Percentiles rank a stretch among this genome's conserved stretches.
phyloP scores from a whole-genome alignment of 768 basidiomycete species.

The Auriscalpium microsporum region DNA sequence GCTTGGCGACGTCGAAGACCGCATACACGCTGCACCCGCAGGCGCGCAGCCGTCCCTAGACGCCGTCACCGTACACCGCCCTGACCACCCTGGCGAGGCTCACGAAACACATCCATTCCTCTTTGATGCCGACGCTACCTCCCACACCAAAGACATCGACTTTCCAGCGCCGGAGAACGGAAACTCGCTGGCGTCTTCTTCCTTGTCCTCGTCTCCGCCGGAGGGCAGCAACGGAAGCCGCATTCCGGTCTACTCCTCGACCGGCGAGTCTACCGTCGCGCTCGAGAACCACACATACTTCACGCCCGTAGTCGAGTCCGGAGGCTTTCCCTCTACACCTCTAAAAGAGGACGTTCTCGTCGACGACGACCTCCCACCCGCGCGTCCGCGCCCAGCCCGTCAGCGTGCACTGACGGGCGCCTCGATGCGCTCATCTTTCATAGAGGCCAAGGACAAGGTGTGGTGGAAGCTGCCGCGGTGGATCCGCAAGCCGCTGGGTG shows the following conservation, averaged over 20 bases:
- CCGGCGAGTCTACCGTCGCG: conserved; percentile 18
- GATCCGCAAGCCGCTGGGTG: conserved; percentile 50
- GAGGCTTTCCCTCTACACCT: no score
- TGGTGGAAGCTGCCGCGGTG: conserved; percentile 42
- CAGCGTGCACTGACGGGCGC: neutral
- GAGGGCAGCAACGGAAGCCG: neutral
- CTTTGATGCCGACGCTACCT: neutral
- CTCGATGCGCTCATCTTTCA: conserved; percentile 33
- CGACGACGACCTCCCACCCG: neutral
- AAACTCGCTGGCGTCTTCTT: neutral
- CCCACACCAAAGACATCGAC: neutral
- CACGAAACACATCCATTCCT: neutral
- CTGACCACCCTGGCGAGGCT: neutral
- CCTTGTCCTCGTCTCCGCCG: neutral
- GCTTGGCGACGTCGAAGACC: conserved; percentile 60
- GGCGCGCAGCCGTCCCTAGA: neutral
- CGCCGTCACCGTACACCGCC: neutral
- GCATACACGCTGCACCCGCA: conserved; percentile 15
- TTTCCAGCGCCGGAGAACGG: neutral
- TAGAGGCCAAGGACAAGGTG: conserved; percentile 32
- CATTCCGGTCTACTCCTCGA: conserved; percentile 18
- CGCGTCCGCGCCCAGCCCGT: conserved; percentile 4
- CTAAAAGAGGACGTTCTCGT: neutral
- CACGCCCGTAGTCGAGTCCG: conserved; percentile 13
- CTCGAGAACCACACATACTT: conserved; percentile 21